These are phyloP conservation scores for Byssoonygena ceratinophila DNA, from an alignment of 2,329 filamentous ascomycete species.

Conservation along the genomic window DNA sequence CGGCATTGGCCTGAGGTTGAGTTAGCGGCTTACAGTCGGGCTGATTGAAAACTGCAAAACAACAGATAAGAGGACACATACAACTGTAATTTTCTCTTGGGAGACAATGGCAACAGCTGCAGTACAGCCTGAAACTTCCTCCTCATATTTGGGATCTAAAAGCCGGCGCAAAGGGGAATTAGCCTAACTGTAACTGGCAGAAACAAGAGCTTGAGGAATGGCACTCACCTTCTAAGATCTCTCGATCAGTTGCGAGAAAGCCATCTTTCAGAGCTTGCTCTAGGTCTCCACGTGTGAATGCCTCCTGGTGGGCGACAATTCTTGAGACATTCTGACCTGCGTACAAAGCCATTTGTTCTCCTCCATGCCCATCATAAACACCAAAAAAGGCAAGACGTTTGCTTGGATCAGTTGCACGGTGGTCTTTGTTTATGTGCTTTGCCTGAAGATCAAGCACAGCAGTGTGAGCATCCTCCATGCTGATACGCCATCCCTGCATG, in stretches of 20 bases:
- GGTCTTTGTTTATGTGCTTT: slow-evolving; percentile 42
- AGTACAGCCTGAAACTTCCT: slow-evolving; percentile 96
- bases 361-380: slow-evolving; percentile 95
- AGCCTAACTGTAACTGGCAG: not conserved
- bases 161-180: slow-evolving; percentile 17
- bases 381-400: slow-evolving; percentile 88
- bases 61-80: slow-evolving; percentile 44
- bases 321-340: slow-evolving; percentile 86
- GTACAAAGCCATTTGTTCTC: slow-evolving; percentile 90
- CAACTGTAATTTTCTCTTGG: slow-evolving; percentile 85
- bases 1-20: slow-evolving; percentile 75
- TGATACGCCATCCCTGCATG: slow-evolving; percentile 99
- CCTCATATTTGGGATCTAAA: slow-evolving; percentile 87
- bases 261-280: slow-evolving; percentile 95
- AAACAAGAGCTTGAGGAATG: not conserved
- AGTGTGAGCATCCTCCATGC: slow-evolving; percentile 96
- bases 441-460: slow-evolving; percentile 76
- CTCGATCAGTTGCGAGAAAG: slow-evolving; percentile 89
- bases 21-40: not conserved
- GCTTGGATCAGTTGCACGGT: slow-evolving; percentile 48
- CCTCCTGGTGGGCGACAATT: slow-evolving; percentile 89
- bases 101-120: slow-evolving; percentile 84
- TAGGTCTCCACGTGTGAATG: slow-evolving; percentile 82
- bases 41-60: slow-evolving; percentile 15
- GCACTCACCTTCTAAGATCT: slow-evolving; percentile 78